Evolutionary conservation across 2,329 filamentous ascomycete genomes (phyloP).

Genomic region (Tricladium varicosporioides): DNA sequence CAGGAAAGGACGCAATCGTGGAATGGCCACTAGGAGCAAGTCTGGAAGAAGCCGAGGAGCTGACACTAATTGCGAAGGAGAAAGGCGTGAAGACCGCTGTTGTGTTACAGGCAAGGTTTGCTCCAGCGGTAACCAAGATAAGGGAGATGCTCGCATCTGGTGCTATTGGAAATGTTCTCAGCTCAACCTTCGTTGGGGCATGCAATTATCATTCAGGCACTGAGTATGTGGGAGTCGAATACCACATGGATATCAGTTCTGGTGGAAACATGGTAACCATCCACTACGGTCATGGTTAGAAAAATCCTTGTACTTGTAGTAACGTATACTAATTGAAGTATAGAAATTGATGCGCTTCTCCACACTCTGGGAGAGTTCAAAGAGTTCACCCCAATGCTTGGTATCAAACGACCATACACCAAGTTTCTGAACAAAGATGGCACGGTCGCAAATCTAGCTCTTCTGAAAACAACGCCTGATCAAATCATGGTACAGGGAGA

Average conservation of each 20-base stretch:
- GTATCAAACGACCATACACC: too few relatives aligned
- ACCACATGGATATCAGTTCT: conserved; percentile 24
- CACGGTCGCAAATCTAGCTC: too few relatives aligned
- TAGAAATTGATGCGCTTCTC: too few relatives aligned
- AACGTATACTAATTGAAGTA: too few relatives aligned
- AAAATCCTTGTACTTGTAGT: too few relatives aligned
- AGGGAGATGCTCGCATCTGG: conserved; percentile 43
- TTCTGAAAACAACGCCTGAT: too few relatives aligned
- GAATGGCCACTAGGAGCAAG: conserved; percentile 48
- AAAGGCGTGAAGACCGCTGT: conserved; percentile 43
- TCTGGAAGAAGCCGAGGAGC: conserved; percentile 40
- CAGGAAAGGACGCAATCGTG: conserved; percentile 46
- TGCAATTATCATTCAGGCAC: neutral
- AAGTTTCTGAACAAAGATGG: too few relatives aligned
- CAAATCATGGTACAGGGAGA: too few relatives aligned
- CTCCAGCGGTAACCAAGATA: conserved; percentile 44
- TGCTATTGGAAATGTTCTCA: conserved; percentile 50
- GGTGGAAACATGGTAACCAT: conserved; percentile 30
- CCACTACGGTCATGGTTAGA: conserved; percentile 31
- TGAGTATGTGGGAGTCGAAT: conserved; percentile 11
- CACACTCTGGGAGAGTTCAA: too few relatives aligned
- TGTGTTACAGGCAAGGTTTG: conserved; percentile 42
- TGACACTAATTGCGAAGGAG: conserved; percentile 39
- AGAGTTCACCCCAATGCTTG: too few relatives aligned
- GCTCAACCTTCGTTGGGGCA: conserved; percentile 21